phyloP scores from a whole-genome alignment of 2,329 filamentous ascomycete species.

The Aspergillus pseudonomiae region DNA sequence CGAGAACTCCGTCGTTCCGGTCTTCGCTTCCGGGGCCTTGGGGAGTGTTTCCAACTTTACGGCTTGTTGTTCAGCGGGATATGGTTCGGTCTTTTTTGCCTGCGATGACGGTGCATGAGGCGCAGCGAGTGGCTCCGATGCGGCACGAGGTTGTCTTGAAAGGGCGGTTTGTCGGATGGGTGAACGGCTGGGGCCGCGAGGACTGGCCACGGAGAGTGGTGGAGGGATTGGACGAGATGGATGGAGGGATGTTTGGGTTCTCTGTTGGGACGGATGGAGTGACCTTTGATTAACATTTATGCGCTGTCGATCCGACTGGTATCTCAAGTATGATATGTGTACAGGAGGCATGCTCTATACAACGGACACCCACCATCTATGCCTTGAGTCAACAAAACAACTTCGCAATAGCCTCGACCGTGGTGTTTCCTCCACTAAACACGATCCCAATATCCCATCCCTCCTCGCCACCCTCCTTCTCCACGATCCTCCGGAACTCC shows the following conservation, averaged over 20 bases:
- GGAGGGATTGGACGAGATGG: conserved; percentile 30
- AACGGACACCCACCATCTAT: not conserved
- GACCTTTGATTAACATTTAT: conserved; percentile 13
- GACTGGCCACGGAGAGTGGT: conserved; percentile 38
- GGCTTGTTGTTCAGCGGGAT: conserved; percentile 41
- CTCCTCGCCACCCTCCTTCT: conserved; percentile 61
- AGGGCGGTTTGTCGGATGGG: conserved; percentile 40
- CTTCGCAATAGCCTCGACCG: conserved; percentile 61
- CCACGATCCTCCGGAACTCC: conserved; percentile 72
- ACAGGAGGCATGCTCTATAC: not conserved
- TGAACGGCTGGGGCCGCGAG: conserved; percentile 40
- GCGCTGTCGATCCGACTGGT: not conserved
- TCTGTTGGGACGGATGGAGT: conserved; percentile 31
- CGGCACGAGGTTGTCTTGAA: conserved; percentile 39
- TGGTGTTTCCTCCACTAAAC: conserved; percentile 67
- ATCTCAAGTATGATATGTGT: not conserved
- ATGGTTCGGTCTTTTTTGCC: conserved; percentile 40
- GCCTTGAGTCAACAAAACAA: conserved; percentile 45
- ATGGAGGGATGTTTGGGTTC: conserved; percentile 37
- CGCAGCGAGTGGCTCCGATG: conserved; percentile 36
- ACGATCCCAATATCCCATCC: conserved; percentile 73
- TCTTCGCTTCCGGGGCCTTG: conserved; percentile 42
- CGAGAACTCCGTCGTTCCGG: conserved; percentile 32
- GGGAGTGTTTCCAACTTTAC: conserved; percentile 41
- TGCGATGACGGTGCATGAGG: conserved; percentile 36